A percentile compares a stretch with the other conserved stretches of the same genome.
phyloP scores from a whole-genome alignment of 2,329 filamentous ascomycete genomes.

The Fusarium miscanthi region DNA sequence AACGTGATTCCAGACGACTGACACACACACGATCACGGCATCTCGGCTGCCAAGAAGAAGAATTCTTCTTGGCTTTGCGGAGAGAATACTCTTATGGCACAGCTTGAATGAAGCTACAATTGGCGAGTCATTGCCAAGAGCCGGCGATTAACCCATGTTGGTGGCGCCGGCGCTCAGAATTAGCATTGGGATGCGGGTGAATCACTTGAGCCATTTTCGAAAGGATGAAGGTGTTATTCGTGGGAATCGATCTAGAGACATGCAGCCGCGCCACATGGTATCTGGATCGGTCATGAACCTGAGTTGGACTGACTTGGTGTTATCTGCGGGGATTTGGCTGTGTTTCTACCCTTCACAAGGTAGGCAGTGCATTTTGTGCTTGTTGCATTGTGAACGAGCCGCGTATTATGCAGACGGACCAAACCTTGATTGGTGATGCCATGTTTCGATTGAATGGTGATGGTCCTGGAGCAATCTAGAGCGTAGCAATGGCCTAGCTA shows the following conservation, averaged over 20 bases:
- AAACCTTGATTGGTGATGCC: constrained; percentile 9
- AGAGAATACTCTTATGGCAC: background rate
- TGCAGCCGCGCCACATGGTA: constrained; percentile 34
- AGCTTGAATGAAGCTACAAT: background rate
- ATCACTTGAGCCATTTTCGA: constrained; percentile 28
- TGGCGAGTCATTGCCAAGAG: constrained; percentile 29
- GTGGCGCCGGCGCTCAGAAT: constrained; percentile 12
- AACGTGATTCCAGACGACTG: background rate
- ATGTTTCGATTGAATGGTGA: constrained; percentile 19
- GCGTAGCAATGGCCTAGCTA: constrained; percentile 20
- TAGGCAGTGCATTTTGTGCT: background rate
- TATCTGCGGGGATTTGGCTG: background rate
- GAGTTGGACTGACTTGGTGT: background rate
- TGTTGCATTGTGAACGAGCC: background rate
- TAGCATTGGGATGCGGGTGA: constrained; percentile 14
- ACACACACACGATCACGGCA: constrained; percentile 26
- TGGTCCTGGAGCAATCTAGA: constrained; percentile 31
- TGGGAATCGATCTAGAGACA: constrained; percentile 20
- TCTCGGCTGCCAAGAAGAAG: constrained; percentile 32
- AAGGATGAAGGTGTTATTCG: constrained; percentile 13
- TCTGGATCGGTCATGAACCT: background rate
- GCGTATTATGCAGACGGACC: background rate
- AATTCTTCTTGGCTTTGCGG: constrained; percentile 13
- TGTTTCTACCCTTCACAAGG: too few species aligned
- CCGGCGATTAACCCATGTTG: constrained; percentile 16